Percentiles rank a stretch among this genome's conserved stretches.
phyloP scores from a whole-genome alignment of 2,329 filamentous ascomycete genomes.

The Fusarium sterilihyphosum region DNA sequence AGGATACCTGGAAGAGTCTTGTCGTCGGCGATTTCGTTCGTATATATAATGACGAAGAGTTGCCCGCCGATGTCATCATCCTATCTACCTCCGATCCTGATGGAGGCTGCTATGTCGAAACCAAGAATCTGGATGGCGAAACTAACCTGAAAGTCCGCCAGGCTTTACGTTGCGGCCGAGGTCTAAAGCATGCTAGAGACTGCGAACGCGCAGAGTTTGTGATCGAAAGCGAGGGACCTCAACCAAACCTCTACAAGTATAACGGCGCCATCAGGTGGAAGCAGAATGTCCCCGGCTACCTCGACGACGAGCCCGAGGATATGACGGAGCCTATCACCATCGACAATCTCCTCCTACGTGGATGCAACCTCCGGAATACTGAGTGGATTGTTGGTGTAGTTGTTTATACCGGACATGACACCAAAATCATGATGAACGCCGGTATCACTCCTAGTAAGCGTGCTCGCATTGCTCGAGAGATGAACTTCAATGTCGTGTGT shows the following conservation, averaged over 20 bases:
- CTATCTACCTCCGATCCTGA: slow-evolving; percentile 93
- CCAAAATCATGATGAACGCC: slow-evolving; percentile 99
- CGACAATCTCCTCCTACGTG: slow-evolving; percentile 93
- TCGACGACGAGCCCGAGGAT: slow-evolving; percentile 70
- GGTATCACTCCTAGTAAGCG: slow-evolving; percentile 96
- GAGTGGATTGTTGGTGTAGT: slow-evolving; percentile 96
- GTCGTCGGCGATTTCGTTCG: slow-evolving; percentile 96
- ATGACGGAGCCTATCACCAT: slow-evolving; percentile 95
- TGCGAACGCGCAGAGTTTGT: slow-evolving; percentile 89
- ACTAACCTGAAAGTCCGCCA: slow-evolving; percentile 97
- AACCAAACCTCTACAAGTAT: slow-evolving; percentile 95
- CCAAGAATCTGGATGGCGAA: slow-evolving; percentile 97
- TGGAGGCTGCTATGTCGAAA: slow-evolving; percentile 96
- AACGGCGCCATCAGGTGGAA: slow-evolving; percentile 89
- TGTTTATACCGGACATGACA: slow-evolving; percentile 93
- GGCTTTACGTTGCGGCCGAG: slow-evolving; percentile 84
- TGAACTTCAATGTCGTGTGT: slow-evolving; percentile 98
- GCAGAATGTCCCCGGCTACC: slow-evolving; percentile 73
- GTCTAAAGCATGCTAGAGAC: slow-evolving; percentile 87
- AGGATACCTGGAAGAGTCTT: slow-evolving; percentile 93
- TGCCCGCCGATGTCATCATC: slow-evolving; percentile 93
- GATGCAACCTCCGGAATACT: slow-evolving; percentile 92
- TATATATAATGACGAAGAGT: slow-evolving; percentile 94
- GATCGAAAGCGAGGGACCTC: slow-evolving; percentile 90
- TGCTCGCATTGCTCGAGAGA: slow-evolving; percentile 86